Percentiles rank a stretch among this genome's conserved stretches.
These are phyloP conservation scores for Spathaspora passalidarum DNA, from an alignment of 805 yeast genomes.

Conservation along the genomic window DNA sequence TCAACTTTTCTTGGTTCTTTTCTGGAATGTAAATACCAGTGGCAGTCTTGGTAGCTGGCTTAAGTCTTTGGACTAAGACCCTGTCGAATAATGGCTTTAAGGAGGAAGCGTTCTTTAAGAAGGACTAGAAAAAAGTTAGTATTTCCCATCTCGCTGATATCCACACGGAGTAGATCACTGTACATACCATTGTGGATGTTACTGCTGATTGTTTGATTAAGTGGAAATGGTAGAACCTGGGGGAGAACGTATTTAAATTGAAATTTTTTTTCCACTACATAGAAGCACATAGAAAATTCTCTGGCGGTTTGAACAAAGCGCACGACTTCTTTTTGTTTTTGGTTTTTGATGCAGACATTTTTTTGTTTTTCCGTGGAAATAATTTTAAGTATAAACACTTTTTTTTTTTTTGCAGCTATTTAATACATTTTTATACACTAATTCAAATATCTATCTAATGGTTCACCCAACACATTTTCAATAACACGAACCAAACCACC, in stretches of 20 bases:
- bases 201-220: not conserved
- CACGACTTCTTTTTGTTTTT: slow-evolving; percentile 6
- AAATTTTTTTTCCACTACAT: not conserved
- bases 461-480: slow-evolving; percentile 92
- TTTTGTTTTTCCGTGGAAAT: too few species aligned
- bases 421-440: slow-evolving; percentile 13
- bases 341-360: too few species aligned
- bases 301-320: slow-evolving; percentile 1
- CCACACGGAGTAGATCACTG: too few species aligned
- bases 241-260: not conserved
- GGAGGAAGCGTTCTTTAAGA: slow-evolving; percentile 78
- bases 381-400: too few species aligned
- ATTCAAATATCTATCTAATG: slow-evolving; percentile 77
- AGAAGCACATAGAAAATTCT: slow-evolving; percentile 7
- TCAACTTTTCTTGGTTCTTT: slow-evolving; percentile 90
- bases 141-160: too few species aligned
- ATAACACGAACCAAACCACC: slow-evolving; percentile 86
- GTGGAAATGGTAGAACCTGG: slow-evolving; percentile 1
- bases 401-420: not conserved
- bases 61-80: slow-evolving; percentile 90
- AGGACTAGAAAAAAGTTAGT: slow-evolving; percentile 33
- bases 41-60: slow-evolving; percentile 88
- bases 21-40: slow-evolving; percentile 94
- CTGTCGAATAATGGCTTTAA: slow-evolving; percentile 94
- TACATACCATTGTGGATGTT: slow-evolving; percentile 4